A percentile compares a stretch with the other conserved stretches of the same genome.
These are phyloP conservation scores for Coemansia sp. DNA, from an alignment of 192 early-diverging fungal species.

Conservation along the genomic window DNA sequence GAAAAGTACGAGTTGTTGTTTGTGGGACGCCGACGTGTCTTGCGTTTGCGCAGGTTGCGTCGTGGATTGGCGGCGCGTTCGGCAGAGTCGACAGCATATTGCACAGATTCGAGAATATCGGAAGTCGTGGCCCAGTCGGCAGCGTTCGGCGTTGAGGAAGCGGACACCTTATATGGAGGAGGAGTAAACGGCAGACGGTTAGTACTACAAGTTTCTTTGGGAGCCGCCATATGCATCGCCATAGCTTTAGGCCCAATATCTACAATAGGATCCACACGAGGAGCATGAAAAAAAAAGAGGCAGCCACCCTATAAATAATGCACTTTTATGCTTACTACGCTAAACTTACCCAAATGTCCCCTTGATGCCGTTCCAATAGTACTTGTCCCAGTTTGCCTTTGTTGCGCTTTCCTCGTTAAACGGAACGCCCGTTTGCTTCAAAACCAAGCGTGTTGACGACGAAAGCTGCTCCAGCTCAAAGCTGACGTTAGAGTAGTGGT, in stretches of 20 bases:
- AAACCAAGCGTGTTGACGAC: slow-evolving; percentile 66
- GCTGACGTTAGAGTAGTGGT: slow-evolving; percentile 82
- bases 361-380: slow-evolving; percentile 95
- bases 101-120: slow-evolving; percentile 11
- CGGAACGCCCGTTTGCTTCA: slow-evolving; percentile 85
- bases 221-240: background rate
- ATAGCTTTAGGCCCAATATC: background rate
- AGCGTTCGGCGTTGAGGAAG: background rate
- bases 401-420: slow-evolving; percentile 86
- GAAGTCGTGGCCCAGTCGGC: background rate
- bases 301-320: background rate
- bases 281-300: background rate
- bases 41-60: slow-evolving; percentile 28
- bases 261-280: background rate
- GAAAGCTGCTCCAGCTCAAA: slow-evolving; percentile 70
- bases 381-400: slow-evolving; percentile 83
- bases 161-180: slow-evolving; percentile 27
- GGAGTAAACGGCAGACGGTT: slow-evolving; percentile 41
- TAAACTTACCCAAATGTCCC: slow-evolving; percentile 83
- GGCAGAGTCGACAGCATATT: slow-evolving; percentile 2
- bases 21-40: slow-evolving; percentile 6
- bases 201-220: slow-evolving; percentile 35
- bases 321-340: background rate
- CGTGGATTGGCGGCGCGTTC: background rate
- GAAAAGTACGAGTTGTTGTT: background rate